Evolutionary conservation across 179 eudicot genomes (phyloP).

Genomic region (Actinidia arguta): DNA sequence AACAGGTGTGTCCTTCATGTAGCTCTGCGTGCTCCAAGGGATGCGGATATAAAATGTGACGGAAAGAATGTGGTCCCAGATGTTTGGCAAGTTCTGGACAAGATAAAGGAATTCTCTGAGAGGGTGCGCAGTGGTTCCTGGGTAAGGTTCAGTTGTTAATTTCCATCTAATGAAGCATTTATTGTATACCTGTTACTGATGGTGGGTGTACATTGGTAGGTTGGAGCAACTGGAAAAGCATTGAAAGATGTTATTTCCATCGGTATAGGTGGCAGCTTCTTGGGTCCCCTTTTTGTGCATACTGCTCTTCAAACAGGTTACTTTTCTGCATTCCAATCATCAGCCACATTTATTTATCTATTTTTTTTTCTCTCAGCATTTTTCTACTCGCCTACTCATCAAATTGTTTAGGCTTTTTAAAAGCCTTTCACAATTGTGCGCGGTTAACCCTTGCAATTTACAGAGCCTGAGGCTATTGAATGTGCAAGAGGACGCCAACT

Average conservation of each 20-base stretch:
- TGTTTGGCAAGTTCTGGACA: slow-evolving; percentile 95
- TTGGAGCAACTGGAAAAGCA: slow-evolving; percentile 93
- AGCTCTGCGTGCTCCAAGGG: slow-evolving; percentile 96
- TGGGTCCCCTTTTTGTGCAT: slow-evolving; percentile 98
- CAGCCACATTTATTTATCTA: not conserved
- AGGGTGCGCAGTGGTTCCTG: slow-evolving; percentile 94
- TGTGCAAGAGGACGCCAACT: slow-evolving; percentile 89
- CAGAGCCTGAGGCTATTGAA: slow-evolving; percentile 83
- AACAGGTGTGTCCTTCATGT: slow-evolving; percentile 94
- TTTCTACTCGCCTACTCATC: not conserved
- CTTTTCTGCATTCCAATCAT: slow-evolving; percentile 1
- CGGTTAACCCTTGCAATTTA: slow-evolving; percentile 12
- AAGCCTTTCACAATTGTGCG: not conserved
- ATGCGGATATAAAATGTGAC: slow-evolving; percentile 75
- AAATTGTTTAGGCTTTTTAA: not conserved
- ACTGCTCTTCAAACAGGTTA: slow-evolving; percentile 99
- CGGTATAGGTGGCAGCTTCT: slow-evolving; percentile 98
- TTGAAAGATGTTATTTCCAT: slow-evolving; percentile 82
- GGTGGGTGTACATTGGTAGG: slow-evolving; percentile 42
- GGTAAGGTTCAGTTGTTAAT: slow-evolving; percentile 50
- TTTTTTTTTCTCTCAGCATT: not conserved
- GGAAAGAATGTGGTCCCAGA: slow-evolving; percentile 96
- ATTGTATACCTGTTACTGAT: not conserved
- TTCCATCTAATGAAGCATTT: slow-evolving; percentile 18
- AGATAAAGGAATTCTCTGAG: slow-evolving; percentile 86